Conservation (phyloP, 352 stramenopile species). For the Globisporangium acanthophoron region DNA sequence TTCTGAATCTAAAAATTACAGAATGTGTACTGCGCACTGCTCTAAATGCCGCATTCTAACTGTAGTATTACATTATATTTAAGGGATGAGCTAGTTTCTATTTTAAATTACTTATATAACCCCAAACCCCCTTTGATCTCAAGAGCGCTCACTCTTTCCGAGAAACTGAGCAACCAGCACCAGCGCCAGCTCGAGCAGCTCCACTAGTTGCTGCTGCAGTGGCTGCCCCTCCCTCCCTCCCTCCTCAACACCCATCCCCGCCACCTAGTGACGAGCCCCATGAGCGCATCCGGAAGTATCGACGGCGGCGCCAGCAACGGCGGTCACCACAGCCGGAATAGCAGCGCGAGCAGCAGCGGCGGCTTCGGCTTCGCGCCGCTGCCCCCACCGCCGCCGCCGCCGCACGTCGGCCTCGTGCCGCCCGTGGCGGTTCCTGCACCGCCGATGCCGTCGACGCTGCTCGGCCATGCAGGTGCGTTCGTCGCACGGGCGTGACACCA, state of each 20-base stretch:
- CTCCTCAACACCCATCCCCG: neutral
- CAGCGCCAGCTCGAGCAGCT: no score
- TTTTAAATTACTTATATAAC: no score
- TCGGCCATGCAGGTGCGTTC: conserved; percentile 13
- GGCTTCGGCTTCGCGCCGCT: conserved; percentile 12
- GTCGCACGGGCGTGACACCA: neutral
- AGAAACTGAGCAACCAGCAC: no score
- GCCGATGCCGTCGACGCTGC: conserved; percentile 6
- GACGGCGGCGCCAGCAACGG: conserved; percentile 15
- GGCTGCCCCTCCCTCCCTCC: neutral
- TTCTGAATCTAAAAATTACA: no score
- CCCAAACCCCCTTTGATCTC: no score
- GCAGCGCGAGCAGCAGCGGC: conserved; percentile 34
- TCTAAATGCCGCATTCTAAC: no score
- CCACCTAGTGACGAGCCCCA: neutral
- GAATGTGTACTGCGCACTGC: no score
- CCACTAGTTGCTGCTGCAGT: no score
- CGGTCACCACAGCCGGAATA: conserved; percentile 31
- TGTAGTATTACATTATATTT: no score
- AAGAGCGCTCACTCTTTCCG: no score
- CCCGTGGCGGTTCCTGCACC: conserved; percentile 13
- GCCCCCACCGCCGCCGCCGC: conserved; percentile 13
- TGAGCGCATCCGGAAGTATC: conserved; percentile 4
- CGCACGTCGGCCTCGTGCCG: conserved; percentile 12
- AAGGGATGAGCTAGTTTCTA: no score